Evolutionary conservation across 768 basidiomycete species (phyloP).

Genomic region (Phylloporus scabripes): DNA sequence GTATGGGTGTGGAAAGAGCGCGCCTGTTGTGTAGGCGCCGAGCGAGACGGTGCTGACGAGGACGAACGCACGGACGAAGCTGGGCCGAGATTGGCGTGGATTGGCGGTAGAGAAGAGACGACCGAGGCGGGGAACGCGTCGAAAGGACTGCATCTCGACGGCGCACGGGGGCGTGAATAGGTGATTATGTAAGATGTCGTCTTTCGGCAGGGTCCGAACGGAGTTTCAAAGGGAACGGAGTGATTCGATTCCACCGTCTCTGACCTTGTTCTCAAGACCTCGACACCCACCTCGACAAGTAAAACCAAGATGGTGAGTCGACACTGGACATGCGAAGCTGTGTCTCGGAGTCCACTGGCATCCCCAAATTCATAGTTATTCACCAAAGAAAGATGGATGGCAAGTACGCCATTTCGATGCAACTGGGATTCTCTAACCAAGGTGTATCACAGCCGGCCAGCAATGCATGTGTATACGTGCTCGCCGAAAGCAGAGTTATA

Average conservation of each 20-base stretch:
- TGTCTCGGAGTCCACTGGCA: conserved; percentile 36
- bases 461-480: conserved; percentile 5
- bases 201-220: conserved; percentile 15
- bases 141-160: conserved; percentile 3
- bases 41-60: conserved; percentile 21
- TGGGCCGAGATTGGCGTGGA: not conserved
- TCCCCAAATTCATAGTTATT: conserved; percentile 33
- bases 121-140: conserved; percentile 1
- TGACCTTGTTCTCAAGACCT: conserved; percentile 1
- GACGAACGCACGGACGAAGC: conserved; percentile 12
- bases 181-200: not conserved
- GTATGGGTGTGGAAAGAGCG: conserved; percentile 65
- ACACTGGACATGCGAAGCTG: conserved; percentile 12
- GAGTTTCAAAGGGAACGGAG: conserved; percentile 8
- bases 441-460: conserved; percentile 19
- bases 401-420: conserved; percentile 40
- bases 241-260: not conserved
- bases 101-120: conserved; percentile 18
- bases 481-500: conserved; percentile 35
- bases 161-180: no score
- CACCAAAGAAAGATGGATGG: conserved; percentile 45
- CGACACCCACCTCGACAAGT: conserved; percentile 36
- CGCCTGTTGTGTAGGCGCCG: conserved; percentile 46
- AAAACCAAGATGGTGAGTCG: conserved; percentile 47
- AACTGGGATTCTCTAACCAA: conserved; percentile 19